These are phyloP conservation scores for Desmodesmus armatus DNA, from an alignment of 139 green algal species.

Conservation along the genomic window DNA sequence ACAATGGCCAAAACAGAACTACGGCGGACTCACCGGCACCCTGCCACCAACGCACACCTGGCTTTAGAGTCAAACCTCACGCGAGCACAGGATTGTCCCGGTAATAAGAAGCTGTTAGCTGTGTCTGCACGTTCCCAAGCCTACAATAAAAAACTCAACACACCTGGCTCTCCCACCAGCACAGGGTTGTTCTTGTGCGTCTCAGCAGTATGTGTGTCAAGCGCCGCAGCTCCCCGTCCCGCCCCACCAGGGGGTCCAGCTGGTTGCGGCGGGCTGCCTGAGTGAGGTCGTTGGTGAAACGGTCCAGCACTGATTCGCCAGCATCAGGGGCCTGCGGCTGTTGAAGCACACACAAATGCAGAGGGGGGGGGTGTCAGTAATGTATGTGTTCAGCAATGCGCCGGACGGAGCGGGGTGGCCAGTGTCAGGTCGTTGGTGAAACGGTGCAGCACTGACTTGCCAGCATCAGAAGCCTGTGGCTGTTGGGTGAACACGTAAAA, in stretches of 20 bases:
- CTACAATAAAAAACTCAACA: neutral
- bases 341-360: neutral
- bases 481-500: no score
- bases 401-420: neutral
- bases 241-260: slow-evolving; percentile 89
- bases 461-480: no score
- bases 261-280: slow-evolving; percentile 58
- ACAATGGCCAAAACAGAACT: no score
- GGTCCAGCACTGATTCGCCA: slow-evolving; percentile 53
- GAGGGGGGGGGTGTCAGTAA: neutral
- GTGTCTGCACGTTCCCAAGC: no score
- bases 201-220: slow-evolving; percentile 89
- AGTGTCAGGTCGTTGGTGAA: neutral
- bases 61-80: no score
- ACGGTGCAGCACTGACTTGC: neutral
- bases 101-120: no score
- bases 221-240: slow-evolving; percentile 86
- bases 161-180: slow-evolving; percentile 55
- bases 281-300: slow-evolving; percentile 65
- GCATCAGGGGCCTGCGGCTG: slow-evolving; percentile 15
- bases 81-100: no score
- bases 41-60: no score
- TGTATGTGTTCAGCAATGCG: neutral
- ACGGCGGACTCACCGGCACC: no score
- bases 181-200: slow-evolving; percentile 99